Percentiles rank a stretch among this genome's conserved stretches.
Conservation (phyloP, 805 yeast species). For the Cyberlindnera suaveolens region DNA sequence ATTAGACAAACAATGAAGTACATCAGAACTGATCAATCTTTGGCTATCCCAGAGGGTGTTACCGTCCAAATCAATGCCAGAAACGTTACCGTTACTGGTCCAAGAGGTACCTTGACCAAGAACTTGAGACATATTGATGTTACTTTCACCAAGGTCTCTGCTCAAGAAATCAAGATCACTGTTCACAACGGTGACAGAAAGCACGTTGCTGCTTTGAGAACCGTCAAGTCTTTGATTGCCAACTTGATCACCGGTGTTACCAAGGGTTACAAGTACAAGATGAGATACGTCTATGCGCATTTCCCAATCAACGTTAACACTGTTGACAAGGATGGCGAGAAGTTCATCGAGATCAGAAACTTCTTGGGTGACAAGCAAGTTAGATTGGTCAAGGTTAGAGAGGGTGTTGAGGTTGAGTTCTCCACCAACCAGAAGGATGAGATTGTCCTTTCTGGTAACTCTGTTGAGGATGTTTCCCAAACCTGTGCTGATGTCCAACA, state of each 20-base stretch:
- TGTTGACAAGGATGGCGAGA: slow-evolving; percentile 67
- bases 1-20: slow-evolving; percentile 51
- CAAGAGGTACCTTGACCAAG: slow-evolving; percentile 93
- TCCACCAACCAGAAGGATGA: slow-evolving; percentile 91
- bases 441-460: slow-evolving; percentile 88
- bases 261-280: slow-evolving; percentile 98
- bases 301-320: slow-evolving; percentile 99
- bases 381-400: slow-evolving; percentile 78
- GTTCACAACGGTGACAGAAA: slow-evolving; percentile 99
- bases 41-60: slow-evolving; percentile 90
- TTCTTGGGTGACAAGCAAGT: slow-evolving; percentile 99
- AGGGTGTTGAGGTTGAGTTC: slow-evolving; percentile 82
- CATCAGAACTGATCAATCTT: slow-evolving; percentile 80
- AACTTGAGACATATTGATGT: slow-evolving; percentile 92
- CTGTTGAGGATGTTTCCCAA: slow-evolving; percentile 95
- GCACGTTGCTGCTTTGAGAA: slow-evolving; percentile 99
- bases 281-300: slow-evolving; percentile 99
- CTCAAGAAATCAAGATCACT: slow-evolving; percentile 74
- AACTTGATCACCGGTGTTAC: slow-evolving; percentile 99
- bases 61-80: slow-evolving; percentile 89
- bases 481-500: slow-evolving; percentile 98
- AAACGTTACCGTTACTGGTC: slow-evolving; percentile 85
- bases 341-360: slow-evolving; percentile 94
- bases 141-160: slow-evolving; percentile 75
- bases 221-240: slow-evolving; percentile 90